Percentiles rank a stretch among this genome's conserved stretches.
Evolutionary conservation across 495 filamentous ascomycete genomes (phyloP).

Genomic region (Thermochaetoides thermophila): DNA sequence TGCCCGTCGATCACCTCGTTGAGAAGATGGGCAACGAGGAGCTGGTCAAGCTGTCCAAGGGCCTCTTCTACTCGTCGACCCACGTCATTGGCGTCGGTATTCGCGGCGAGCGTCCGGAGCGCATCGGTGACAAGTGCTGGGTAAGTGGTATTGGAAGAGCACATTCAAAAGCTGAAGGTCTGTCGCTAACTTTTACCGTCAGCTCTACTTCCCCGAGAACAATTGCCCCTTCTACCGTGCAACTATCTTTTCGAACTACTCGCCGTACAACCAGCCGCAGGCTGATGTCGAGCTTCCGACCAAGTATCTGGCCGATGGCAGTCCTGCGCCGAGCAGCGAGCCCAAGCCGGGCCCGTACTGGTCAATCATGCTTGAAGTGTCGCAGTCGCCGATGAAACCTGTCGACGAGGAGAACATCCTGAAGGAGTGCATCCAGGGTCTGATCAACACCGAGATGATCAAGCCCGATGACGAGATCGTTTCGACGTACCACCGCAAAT

Average conservation of each 20-base stretch:
- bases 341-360: constrained; percentile 87
- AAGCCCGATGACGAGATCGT: constrained; percentile 84
- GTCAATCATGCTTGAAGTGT: constrained; percentile 99
- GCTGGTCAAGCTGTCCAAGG: constrained; percentile 69
- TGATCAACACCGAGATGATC: constrained; percentile 95
- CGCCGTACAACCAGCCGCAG: constrained; percentile 89
- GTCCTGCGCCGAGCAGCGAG: constrained; percentile 50
- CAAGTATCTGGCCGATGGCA: constrained; percentile 69
- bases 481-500: constrained; percentile 94
- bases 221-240: constrained; percentile 99
- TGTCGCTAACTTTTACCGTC: constrained; percentile 11
- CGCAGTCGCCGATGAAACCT: constrained; percentile 89
- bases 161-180: too few relatives aligned
- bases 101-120: constrained; percentile 80
- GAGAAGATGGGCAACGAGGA: constrained; percentile 79
- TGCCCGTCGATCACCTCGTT: constrained; percentile 84
- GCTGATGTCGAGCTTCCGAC: constrained; percentile 74
- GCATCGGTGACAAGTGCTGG: constrained; percentile 99
- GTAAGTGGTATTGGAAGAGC: too few relatives aligned
- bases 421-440: constrained; percentile 82
- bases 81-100: constrained; percentile 96
- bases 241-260: constrained; percentile 99
- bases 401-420: constrained; percentile 73
- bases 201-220: constrained; percentile 98
- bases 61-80: constrained; percentile 91